These are phyloP conservation scores for Anthoceros angustus DNA, from an alignment of 225 moss, liverwort and hornwort species.

Conservation along the genomic window DNA sequence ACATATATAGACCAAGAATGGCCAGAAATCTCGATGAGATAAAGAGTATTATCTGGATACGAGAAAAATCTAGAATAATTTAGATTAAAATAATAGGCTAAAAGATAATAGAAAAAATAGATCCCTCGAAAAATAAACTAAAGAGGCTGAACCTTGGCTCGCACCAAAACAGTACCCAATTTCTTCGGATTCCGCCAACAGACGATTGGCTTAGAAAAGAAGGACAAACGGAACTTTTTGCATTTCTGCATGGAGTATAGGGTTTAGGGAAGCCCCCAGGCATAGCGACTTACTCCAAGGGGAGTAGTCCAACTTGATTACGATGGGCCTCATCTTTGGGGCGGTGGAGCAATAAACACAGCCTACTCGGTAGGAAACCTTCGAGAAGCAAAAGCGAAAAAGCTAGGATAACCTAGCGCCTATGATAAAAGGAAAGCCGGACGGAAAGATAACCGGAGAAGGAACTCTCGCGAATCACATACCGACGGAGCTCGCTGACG, in stretches of 20 bases:
- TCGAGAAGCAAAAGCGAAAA: background rate
- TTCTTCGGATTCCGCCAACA: background rate
- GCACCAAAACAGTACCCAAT: background rate
- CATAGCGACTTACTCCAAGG: background rate
- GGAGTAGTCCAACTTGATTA: background rate
- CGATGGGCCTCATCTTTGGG: background rate
- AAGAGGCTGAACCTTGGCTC: too few species aligned
- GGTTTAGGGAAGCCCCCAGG: background rate
- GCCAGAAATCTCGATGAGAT: too few species aligned
- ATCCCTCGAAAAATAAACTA: too few species aligned
- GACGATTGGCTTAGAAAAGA: background rate
- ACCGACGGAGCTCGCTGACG: background rate
- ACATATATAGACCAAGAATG: too few species aligned
- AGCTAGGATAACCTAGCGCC: background rate
- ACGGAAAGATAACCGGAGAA: background rate
- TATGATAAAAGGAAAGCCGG: background rate
- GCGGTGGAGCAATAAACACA: background rate
- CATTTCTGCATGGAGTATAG: background rate
- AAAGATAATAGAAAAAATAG: too few species aligned
- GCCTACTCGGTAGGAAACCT: background rate
- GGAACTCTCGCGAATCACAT: background rate
- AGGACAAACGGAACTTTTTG: conserved; percentile 3
- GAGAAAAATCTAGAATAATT: too few species aligned
- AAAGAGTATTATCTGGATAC: too few species aligned
- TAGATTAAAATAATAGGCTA: too few species aligned